Conservation (phyloP, 495 filamentous ascomycete genomes). For the Aspergillus affinis region DNA sequence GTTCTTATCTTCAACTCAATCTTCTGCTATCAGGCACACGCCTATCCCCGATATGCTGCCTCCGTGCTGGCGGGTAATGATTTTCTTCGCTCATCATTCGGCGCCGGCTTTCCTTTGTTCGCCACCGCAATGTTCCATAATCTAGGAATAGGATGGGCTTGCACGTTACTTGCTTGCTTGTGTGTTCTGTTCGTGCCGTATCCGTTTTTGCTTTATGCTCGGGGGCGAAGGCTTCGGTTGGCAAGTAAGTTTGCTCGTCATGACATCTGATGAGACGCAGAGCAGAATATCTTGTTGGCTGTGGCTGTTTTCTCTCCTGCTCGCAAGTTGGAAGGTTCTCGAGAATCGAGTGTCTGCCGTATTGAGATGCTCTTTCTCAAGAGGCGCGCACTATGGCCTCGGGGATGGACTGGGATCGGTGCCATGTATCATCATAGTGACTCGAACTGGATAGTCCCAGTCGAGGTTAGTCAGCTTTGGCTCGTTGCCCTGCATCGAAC, state of each 20-base stretch:
- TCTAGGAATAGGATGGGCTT: conserved; percentile 63
- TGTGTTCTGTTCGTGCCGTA: conserved; percentile 39
- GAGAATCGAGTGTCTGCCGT: no score
- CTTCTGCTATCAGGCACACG: conserved; percentile 46
- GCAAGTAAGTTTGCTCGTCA: conserved; percentile 27
- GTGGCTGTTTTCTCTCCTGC: no score
- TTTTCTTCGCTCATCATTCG: conserved; percentile 47
- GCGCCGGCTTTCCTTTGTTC: conserved; percentile 51
- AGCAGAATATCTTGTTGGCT: no score
- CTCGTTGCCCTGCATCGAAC: no score
- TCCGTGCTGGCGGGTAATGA: conserved; percentile 53
- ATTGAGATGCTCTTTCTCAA: no score
- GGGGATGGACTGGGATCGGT: no score
- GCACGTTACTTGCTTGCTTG: conserved; percentile 60
- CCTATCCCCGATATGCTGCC: conserved; percentile 47
- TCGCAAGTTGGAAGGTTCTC: no score
- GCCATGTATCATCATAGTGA: no score
- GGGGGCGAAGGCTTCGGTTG: conserved; percentile 27
- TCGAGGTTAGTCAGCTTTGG: no score
- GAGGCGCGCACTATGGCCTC: no score
- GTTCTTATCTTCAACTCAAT: conserved; percentile 57
- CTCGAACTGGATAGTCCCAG: no score
- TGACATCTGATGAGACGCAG: conserved; percentile 11
- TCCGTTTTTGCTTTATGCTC: conserved; percentile 37
- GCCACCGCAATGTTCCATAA: conserved; percentile 52